A percentile compares a stretch with the other conserved stretches of the same genome.
Evolutionary conservation across 1,284 basidiomycete genomes (phyloP).

Genomic region (Austropuccinia psidii): DNA sequence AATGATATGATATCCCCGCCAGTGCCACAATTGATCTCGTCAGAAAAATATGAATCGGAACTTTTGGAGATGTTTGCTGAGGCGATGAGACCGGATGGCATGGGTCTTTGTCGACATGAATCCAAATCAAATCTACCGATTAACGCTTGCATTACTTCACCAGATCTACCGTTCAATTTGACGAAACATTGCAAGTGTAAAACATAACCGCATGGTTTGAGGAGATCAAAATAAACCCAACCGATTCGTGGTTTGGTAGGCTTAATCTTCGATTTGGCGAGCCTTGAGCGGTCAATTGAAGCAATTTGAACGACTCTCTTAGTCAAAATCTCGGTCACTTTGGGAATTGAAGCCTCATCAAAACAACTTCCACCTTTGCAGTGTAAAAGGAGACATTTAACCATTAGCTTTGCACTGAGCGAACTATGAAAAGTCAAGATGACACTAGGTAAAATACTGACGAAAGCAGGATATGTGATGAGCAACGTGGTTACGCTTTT

Average conservation of each 20-base stretch:
- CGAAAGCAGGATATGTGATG: neutral
- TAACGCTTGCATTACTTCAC: neutral
- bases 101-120: slow-evolving; percentile 4
- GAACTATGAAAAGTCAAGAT: neutral
- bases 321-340: neutral
- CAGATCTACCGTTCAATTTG: neutral
- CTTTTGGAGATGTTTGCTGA: neutral
- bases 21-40: too few relatives aligned
- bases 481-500: neutral
- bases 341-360: slow-evolving; percentile 15
- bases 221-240: slow-evolving; percentile 26
- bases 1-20: too few relatives aligned
- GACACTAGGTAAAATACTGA: neutral
- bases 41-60: too few relatives aligned
- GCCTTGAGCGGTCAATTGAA: neutral
- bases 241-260: neutral
- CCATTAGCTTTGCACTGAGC: neutral
- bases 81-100: slow-evolving; percentile 19
- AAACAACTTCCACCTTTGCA: slow-evolving; percentile 13
- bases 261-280: neutral
- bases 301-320: neutral
- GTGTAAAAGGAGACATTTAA: neutral
- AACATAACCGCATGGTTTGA: slow-evolving; percentile 13
- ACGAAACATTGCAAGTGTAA: slow-evolving; percentile 19
- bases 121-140: slow-evolving; percentile 19